Conservation (phyloP, 2,329 filamentous ascomycete genomes). For the Paecilomyces sp. region DNA sequence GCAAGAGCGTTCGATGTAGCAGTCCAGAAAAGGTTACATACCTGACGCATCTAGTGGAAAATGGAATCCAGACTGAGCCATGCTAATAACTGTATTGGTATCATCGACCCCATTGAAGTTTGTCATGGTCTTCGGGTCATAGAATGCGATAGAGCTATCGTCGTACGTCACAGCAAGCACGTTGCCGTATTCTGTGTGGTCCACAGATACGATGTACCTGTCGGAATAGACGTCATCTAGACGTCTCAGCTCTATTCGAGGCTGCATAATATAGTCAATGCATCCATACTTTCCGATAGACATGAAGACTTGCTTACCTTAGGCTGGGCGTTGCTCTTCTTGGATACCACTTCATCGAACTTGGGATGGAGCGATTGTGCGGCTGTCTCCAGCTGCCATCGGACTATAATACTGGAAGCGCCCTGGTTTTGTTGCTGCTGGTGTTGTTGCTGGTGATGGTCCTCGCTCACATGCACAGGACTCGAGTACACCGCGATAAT, state of each 20-base stretch:
- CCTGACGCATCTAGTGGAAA: constrained; percentile 61
- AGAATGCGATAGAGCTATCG: constrained; percentile 74
- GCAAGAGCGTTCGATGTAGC: background rate
- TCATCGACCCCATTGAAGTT: constrained; percentile 60
- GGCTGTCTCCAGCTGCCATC: constrained; percentile 69
- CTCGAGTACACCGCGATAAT: constrained; percentile 68
- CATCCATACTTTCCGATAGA: background rate
- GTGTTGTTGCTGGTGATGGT: constrained; percentile 32
- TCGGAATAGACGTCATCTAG: constrained; percentile 61
- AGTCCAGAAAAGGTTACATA: constrained; percentile 29
- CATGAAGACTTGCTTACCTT: constrained; percentile 19
- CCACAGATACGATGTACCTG: constrained; percentile 63
- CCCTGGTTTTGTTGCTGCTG: constrained; percentile 47
- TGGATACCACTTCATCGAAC: constrained; percentile 67
- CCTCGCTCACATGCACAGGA: constrained; percentile 43
- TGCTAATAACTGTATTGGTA: constrained; percentile 57
- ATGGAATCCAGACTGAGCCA: constrained; percentile 71
- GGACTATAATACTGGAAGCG: constrained; percentile 66
- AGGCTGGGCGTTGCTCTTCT: constrained; percentile 48
- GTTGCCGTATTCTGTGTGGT: constrained; percentile 63
- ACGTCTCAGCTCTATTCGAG: constrained; percentile 51
- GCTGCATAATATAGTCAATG: constrained; percentile 22
- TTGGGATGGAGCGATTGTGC: constrained; percentile 63
- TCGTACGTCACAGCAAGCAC: constrained; percentile 66
- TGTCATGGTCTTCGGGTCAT: constrained; percentile 67